Evolutionary conservation across 306 rosid genomes (phyloP).

Genomic region (Alnus rubra): DNA sequence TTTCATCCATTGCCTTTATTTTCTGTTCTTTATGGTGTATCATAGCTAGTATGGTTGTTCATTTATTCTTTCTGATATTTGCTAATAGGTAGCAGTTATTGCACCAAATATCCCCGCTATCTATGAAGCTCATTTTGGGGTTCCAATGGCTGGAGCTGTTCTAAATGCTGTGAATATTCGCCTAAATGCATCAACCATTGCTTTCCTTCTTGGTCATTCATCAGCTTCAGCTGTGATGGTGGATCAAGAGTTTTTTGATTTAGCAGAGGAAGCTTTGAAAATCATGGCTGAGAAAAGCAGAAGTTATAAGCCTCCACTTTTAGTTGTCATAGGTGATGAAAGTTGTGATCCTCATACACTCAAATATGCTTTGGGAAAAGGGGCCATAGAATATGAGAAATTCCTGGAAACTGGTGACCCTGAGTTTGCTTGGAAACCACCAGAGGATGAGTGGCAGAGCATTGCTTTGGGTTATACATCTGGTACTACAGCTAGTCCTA

Average conservation of each 20-base stretch:
- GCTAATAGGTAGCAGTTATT: slow-evolving; percentile 74
- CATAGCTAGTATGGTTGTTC: slow-evolving; percentile 14
- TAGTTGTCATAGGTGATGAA: slow-evolving; percentile 80
- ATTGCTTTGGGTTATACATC: slow-evolving; percentile 92
- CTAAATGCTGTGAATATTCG: slow-evolving; percentile 62
- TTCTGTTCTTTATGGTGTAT: slow-evolving; percentile 8
- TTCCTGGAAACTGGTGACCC: slow-evolving; percentile 77
- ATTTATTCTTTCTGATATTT: slow-evolving; percentile 22
- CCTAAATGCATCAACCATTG: slow-evolving; percentile 56
- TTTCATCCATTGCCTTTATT: neutral
- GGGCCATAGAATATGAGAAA: slow-evolving; percentile 67
- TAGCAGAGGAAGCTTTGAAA: slow-evolving; percentile 72
- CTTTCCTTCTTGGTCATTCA: slow-evolving; percentile 70
- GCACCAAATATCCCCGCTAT: slow-evolving; percentile 92
- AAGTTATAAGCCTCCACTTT: slow-evolving; percentile 54
- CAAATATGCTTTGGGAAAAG: slow-evolving; percentile 42
- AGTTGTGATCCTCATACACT: slow-evolving; percentile 54
- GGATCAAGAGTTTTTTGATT: slow-evolving; percentile 62
- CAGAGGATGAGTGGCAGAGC: slow-evolving; percentile 99
- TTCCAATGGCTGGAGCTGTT: slow-evolving; percentile 74
- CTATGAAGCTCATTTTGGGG: slow-evolving; percentile 83
- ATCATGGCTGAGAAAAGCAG: slow-evolving; percentile 55
- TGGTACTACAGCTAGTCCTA: slow-evolving; percentile 93
- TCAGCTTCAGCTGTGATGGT: slow-evolving; percentile 52
- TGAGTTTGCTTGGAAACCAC: slow-evolving; percentile 79